Base-by-base conservation (phyloP, 2,329 filamentous ascomycete species). In the Pyricularia grisea region DNA sequence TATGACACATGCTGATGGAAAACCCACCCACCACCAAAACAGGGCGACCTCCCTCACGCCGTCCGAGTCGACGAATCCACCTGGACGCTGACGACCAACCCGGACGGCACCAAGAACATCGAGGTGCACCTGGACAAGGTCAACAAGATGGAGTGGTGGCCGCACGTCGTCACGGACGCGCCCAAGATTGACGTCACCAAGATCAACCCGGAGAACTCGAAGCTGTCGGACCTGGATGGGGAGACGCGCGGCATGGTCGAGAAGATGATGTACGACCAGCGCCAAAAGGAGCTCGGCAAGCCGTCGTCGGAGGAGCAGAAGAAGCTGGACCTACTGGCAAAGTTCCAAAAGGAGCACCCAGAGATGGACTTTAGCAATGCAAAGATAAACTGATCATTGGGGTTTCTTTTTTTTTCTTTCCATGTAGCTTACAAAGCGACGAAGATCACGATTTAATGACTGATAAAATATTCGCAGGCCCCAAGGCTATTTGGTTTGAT, bases 201-300 rank as follows among this genome's bases (percentile, higher is more conserved):
- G 84, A 98, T 99, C 80, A 88, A 90, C 77, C 95, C 95, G 27
- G 95, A 98, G 81, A 94, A 91, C 78, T 94, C 90, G 77, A 97
- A 93, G 79, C 84, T 99, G 76, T 90, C 91, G 69, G 95, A 99
- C 79, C 83, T 99, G 73, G 94, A 98, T 77, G 95, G 95, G 71
- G 92, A 97, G 84, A 99, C 95, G 68, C 87, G 95, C 72, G 87
- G 89, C 70, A 98, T 99, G 42, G 95, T 99, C 64, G 95, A 99
- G 88, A 99, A 99, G 88, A 99, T 99, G 95, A 99, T 99, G 95
- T 99, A 87, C 76, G 95, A 99, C 82, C 95, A 99, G 85, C 86
- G 92, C 73, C 94, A 98, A 83, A 99, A 99, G 88, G 94, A 98
- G 83, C 83, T 87, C 79, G 95, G 95, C 4, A 86, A 91, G 79